phyloP scores from a whole-genome alignment of 345 rosid species.

The Hibiscus syriacus region DNA sequence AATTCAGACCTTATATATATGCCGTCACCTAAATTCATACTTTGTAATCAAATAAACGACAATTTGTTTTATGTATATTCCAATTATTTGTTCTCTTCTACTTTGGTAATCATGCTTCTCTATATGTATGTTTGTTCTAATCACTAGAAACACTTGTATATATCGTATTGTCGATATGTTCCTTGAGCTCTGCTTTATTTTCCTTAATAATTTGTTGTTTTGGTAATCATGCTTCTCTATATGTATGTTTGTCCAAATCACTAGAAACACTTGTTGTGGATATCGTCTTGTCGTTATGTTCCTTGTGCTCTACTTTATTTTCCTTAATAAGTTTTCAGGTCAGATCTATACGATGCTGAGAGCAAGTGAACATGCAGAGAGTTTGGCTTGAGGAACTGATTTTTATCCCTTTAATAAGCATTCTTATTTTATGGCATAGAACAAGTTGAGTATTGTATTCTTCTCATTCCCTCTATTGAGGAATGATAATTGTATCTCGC shows the following conservation, averaged over 20 bases:
- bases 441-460: background rate
- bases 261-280: background rate
- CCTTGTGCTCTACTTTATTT: background rate
- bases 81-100: no score
- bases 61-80: background rate
- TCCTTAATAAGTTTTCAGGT: slow-evolving; percentile 34
- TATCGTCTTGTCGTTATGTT: background rate
- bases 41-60: background rate
- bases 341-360: slow-evolving; percentile 42
- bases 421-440: background rate
- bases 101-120: no score
- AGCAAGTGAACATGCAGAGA: slow-evolving; percentile 33
- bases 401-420: background rate
- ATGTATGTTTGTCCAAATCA: background rate
- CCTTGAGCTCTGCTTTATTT: no score
- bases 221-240: no score
- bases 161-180: no score
- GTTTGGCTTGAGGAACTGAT: slow-evolving; percentile 3
- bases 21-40: background rate
- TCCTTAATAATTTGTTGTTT: no score
- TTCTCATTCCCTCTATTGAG: slow-evolving; percentile 4
- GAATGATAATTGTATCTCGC: slow-evolving; percentile 10
- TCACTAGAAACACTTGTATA: no score
- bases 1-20: background rate
- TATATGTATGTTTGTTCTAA: no score